Conservation (phyloP, 176 grass and related monocot species). For the Hyparrhenia diplandra region DNA sequence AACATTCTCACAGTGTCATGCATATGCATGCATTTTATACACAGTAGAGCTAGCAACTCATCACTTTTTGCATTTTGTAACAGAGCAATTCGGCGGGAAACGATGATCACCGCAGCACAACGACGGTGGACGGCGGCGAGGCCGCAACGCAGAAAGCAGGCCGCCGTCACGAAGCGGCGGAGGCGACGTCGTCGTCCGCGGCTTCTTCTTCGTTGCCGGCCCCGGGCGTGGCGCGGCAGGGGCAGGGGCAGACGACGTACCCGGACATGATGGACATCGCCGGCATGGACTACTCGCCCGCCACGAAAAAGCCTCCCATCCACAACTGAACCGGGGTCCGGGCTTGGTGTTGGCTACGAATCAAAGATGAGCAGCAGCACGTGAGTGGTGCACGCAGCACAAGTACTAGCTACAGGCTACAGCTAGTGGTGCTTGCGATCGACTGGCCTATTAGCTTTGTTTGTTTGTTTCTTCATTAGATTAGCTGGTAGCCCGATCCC, state of each 20-base stretch:
- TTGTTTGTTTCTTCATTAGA: not conserved
- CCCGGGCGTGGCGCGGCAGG: not conserved
- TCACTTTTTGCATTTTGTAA: not conserved
- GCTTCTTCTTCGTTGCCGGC: not conserved
- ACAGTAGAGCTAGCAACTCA: too few species aligned
- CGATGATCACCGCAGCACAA: not conserved
- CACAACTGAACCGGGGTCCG: slow-evolving; percentile 60
- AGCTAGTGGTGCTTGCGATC: too few species aligned
- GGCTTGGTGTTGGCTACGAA: too few species aligned
- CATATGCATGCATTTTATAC: too few species aligned
- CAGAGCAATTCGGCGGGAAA: slow-evolving; percentile 19
- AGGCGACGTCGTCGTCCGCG: not conserved
- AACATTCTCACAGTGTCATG: slow-evolving; percentile 12
- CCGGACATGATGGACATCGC: slow-evolving; percentile 76
- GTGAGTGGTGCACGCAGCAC: slow-evolving; percentile 2
- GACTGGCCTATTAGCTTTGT: slow-evolving; percentile 22
- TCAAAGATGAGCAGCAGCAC: not conserved
- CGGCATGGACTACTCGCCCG: slow-evolving; percentile 96
- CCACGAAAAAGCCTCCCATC: slow-evolving; percentile 81
- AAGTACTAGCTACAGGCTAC: not conserved
- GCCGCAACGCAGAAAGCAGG: not conserved
- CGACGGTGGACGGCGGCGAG: not conserved
- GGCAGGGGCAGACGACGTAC: slow-evolving; percentile 30
- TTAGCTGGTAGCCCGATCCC: not conserved
- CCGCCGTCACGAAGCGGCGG: not conserved